These are phyloP conservation scores for Trichoderma sp. DNA, from an alignment of 2,329 filamentous ascomycete species.

Conservation along the genomic window DNA sequence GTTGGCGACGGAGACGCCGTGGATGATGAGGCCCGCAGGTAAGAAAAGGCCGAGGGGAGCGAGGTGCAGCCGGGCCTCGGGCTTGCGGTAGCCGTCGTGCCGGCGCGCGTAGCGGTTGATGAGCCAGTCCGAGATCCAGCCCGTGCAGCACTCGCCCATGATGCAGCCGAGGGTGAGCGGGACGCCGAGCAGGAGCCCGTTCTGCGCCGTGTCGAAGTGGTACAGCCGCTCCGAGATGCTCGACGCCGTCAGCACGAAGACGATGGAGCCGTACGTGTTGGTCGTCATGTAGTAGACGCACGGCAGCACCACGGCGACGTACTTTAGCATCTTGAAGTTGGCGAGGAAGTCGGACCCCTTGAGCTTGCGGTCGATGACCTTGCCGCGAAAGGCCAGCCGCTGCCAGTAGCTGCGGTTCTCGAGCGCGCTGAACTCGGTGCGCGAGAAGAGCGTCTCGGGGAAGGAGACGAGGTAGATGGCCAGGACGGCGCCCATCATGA, in stretches of 20 bases:
- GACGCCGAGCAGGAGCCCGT: slow-evolving; percentile 19
- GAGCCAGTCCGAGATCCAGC: slow-evolving; percentile 23
- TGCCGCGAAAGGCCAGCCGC: slow-evolving; percentile 17
- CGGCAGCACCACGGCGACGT: slow-evolving; percentile 17
- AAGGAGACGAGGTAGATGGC: slow-evolving; percentile 4
- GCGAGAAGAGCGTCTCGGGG: slow-evolving; percentile 24
- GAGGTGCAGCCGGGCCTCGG: slow-evolving; percentile 15
- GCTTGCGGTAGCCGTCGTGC: slow-evolving; percentile 15
- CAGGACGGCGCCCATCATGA: slow-evolving; percentile 9
- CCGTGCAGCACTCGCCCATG: slow-evolving; percentile 22
- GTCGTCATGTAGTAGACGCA: slow-evolving; percentile 24
- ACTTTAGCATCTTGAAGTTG: slow-evolving; percentile 23
- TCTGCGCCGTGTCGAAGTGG: slow-evolving; percentile 21
- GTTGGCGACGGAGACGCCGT: slow-evolving; percentile 13
- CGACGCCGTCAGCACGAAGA: slow-evolving; percentile 21
- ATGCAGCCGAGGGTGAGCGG: slow-evolving; percentile 13
- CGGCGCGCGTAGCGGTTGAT: slow-evolving; percentile 23
- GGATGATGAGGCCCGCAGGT: slow-evolving; percentile 17
- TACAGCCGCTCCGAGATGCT: slow-evolving; percentile 20
- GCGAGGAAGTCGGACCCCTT: neutral
- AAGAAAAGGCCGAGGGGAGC: slow-evolving; percentile 7
- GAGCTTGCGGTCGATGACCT: slow-evolving; percentile 23
- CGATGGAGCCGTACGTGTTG: slow-evolving; percentile 20
- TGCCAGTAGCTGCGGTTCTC: slow-evolving; percentile 21
- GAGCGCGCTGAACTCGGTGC: slow-evolving; percentile 19